Evolutionary conservation across 2,329 filamentous ascomycete genomes (phyloP), one percentile per base, ranked within the genome.

Genomic region (Colletotrichum sp.): DNA sequence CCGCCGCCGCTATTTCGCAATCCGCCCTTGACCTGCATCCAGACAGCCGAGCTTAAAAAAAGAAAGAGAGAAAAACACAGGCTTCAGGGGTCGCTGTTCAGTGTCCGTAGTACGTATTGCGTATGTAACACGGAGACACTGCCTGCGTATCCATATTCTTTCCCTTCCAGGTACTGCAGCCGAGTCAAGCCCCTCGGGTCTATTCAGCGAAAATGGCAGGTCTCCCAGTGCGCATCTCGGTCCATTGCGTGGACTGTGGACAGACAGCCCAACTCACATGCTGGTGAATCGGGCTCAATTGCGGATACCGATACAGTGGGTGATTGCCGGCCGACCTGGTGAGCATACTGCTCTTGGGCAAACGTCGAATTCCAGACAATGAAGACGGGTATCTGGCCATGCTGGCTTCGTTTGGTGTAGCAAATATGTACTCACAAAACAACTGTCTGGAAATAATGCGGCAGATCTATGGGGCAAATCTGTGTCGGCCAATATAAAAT

Each of bases 31-130:
- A 73, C 64, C 69, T 76, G 73, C 70, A 76, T 76, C 70, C 64
- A 76, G 74, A 76, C 74, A 76, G 59, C 74, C 74, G 70, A 76
- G 70, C 70, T 76, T 73, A 60, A 65, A 74, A 72, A 73, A 73
- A 60, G 70, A 66, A 55, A 52, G 59, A 69, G 64, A 60, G 64
- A 68, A 68, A 69, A 60, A 69, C 59, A 76, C 57, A 60, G 70
- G 74, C 70, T 66, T 57, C 65, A 68, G 74, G 70, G 73, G 74
- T 44, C 28, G 28, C 21, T 62, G 10, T n/a, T 7, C 36, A 30
- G 64, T 67, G 4, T 7, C 15, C 16, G 39, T n/a, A 52, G 39
- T 52, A 39, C 55, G 55, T 26, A 59, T 59, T 67, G n/a, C 44
- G 39, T 55, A 32, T 57, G 59, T 62, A 62, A 62, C 59, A 62